Evolutionary conservation across 73 alveolate species (phyloP), one percentile per base, ranked within the genome.

Genomic region (Urostyla sp.): DNA sequence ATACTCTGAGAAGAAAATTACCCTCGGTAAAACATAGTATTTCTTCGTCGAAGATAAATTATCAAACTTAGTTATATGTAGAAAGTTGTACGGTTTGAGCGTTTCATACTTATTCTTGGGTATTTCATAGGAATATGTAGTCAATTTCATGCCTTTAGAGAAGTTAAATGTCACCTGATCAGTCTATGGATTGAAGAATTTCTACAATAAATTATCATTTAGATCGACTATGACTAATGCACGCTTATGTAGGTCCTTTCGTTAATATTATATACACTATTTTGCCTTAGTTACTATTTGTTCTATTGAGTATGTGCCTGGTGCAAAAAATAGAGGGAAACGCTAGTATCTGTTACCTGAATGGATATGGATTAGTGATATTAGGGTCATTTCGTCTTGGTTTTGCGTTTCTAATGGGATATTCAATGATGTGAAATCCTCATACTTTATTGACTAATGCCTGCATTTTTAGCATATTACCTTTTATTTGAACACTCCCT

Each of bases 221-320:
- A 76, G 24, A 23, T 76, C 88, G 6, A 56, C 88, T 18, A 76
- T 20, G 38, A 76, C 60, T 36, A 76, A 76, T 0, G 67, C 34
- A 8, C 36, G 23, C 34, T 56, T 43, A 1, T 60, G 56, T 2
- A 56, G 43, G 13, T 45, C 67, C 31, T 58, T 38, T 55, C 79
- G 37, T 53, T 76, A 78, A 11, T 24, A 5, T 15, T 1, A 15
- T 24, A 58, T 58, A 40, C 59, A 34, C 26, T 31, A 7, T 26
- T 57, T 59, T 0, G 59, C 27, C 36, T 37, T 57, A 0, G 56
- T 69, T 5, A 21, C 24, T 13, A 76, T 15, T 15, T 56, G 34
- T 28, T 54, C 24, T 21, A 50, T n/a, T 10, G 37, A 4, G 34
- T 56, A 76, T 26, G 31, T 0, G 7, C 51, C 72, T 0, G 88